These are phyloP conservation scores for Hymenotorrendiella dingleyae DNA, from an alignment of 2,329 filamentous ascomycete genomes.

Conservation along the genomic window DNA sequence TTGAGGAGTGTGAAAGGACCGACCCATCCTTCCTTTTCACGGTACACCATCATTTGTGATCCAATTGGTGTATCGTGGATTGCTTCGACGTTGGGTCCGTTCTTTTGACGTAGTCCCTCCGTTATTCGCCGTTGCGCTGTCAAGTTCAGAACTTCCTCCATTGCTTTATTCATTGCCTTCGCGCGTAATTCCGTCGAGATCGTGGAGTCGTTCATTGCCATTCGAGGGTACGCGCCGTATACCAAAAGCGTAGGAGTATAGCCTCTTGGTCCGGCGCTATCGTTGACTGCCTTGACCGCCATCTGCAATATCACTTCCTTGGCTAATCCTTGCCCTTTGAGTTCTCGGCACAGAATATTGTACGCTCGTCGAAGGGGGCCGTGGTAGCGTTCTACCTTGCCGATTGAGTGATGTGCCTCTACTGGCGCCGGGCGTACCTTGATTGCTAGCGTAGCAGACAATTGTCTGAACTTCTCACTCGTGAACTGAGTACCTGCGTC, in stretches of 20 bases:
- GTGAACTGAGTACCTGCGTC: not conserved
- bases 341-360: conserved; percentile 6
- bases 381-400: conserved; percentile 7
- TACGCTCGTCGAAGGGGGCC: not conserved
- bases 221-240: conserved; percentile 7
- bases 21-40: not conserved
- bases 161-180: not conserved
- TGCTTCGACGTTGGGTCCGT: not conserved
- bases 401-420: not conserved
- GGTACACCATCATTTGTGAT: not conserved
- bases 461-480: not conserved
- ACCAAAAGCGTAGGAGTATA: conserved; percentile 9
- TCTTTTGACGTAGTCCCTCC: too few species aligned
- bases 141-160: not conserved
- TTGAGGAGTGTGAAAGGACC: not conserved
- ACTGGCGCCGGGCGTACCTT: not conserved
- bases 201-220: not conserved
- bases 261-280: conserved; percentile 5
- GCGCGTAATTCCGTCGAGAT: not conserved
- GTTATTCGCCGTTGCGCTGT: too few species aligned
- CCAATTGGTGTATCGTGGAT: not conserved
- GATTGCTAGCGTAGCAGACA: not conserved
- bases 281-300: conserved; percentile 12
- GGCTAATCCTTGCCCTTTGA: conserved; percentile 1
- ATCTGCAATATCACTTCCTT: conserved; percentile 10